These are phyloP conservation scores for Talaromyces sp. DNA, from an alignment of 2,329 filamentous ascomycete species.

Conservation along the genomic window DNA sequence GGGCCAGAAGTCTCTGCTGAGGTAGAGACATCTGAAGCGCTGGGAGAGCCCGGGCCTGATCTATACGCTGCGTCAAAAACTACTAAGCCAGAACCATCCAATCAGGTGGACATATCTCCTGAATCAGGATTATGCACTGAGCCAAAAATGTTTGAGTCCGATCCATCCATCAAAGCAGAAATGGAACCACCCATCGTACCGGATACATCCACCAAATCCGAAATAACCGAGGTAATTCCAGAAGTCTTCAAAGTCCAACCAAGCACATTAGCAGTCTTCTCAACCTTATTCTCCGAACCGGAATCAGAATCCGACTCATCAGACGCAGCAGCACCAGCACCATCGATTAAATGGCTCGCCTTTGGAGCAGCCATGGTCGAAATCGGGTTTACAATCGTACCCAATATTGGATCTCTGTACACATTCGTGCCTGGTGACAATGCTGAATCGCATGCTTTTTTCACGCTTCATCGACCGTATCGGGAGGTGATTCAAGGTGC, in stretches of 20 bases:
- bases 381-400: neutral
- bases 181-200: neutral
- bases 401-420: neutral
- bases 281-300: neutral
- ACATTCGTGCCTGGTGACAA: neutral
- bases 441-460: neutral
- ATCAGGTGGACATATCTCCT: neutral
- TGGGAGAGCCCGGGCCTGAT: neutral
- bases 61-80: neutral
- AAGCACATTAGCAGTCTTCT: neutral
- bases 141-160: neutral
- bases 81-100: neutral
- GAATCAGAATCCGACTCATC: neutral
- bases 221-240: neutral
- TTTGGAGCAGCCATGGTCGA: constrained; percentile 2
- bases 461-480: constrained; percentile 4
- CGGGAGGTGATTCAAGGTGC: neutral
- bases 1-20: neutral
- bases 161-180: neutral
- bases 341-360: neutral
- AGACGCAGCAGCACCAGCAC: neutral
- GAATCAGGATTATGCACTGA: neutral
- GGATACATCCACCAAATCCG: neutral
- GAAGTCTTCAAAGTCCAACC: neutral
- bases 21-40: no score